phyloP scores from a whole-genome alignment of 768 basidiomycete genomes.

The Lactarius hatsudake region DNA sequence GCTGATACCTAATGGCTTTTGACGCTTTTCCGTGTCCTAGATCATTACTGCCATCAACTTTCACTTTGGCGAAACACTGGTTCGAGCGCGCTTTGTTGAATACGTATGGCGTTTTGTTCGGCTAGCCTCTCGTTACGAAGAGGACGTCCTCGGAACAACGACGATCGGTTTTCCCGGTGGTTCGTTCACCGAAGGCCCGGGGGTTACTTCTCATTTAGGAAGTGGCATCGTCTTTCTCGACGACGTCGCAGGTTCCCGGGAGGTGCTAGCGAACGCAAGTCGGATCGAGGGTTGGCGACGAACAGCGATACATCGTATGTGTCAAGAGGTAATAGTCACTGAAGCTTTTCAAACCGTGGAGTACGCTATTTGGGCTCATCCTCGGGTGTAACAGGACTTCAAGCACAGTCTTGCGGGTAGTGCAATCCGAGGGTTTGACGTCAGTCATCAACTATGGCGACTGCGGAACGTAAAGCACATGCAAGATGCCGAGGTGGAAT shows the following conservation, averaged over 20 bases:
- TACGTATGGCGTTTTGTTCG: conserved; percentile 86
- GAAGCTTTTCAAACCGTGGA: neutral
- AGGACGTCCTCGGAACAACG: conserved; percentile 69
- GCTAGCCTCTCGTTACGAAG: conserved; percentile 88
- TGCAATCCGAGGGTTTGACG: conserved; percentile 77
- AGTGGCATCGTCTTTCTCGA: conserved; percentile 80
- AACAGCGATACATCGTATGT: conserved; percentile 77
- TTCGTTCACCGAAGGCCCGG: conserved; percentile 47
- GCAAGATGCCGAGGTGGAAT: conserved; percentile 65
- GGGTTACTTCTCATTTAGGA: conserved; percentile 55
- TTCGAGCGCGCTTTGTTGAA: conserved; percentile 86
- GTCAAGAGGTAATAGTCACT: conserved; percentile 48
- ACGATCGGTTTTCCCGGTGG: conserved; percentile 68
- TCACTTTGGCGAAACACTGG: conserved; percentile 87
- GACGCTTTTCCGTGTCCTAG: conserved; percentile 39
- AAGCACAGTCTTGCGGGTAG: conserved; percentile 49
- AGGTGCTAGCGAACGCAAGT: conserved; percentile 71
- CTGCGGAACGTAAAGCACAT: conserved; percentile 73
- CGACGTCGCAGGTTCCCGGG: conserved; percentile 60
- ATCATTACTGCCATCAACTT: conserved; percentile 83
- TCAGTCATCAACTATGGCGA: conserved; percentile 80
- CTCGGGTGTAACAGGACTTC: conserved; percentile 56
- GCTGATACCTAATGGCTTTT: neutral
- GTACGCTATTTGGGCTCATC: neutral
- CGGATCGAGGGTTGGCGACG: conserved; percentile 93